Percentiles rank a stretch among this genome's conserved stretches.
phyloP scores from a whole-genome alignment of 176 grass and related monocot genomes.

The Musa beccarii region DNA sequence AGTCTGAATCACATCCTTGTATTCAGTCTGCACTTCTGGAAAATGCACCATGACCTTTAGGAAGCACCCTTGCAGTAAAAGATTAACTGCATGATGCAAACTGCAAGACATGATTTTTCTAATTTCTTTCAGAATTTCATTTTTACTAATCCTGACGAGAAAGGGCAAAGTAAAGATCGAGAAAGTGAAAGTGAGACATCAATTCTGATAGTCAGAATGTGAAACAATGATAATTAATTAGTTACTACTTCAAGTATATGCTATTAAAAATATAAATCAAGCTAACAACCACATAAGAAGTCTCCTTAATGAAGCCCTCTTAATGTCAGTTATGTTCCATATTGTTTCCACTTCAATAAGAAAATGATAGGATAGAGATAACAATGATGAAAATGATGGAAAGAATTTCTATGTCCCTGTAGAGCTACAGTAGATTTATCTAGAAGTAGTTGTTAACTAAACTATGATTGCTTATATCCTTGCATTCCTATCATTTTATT shows the following conservation, averaged over 20 bases:
- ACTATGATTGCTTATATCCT: not conserved
- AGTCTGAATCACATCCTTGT: too few species aligned
- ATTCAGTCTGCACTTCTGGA: too few species aligned
- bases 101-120: not conserved
- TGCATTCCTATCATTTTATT: not conserved
- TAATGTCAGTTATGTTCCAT: not conserved
- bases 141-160: too few species aligned
- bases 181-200: not conserved
- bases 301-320: not conserved
- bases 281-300: not conserved
- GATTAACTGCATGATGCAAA: not conserved
- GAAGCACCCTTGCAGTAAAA: not conserved
- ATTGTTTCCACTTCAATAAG: not conserved
- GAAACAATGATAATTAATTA: not conserved
- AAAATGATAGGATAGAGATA: not conserved
- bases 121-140: not conserved
- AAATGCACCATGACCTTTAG: not conserved
- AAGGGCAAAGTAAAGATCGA: not conserved
- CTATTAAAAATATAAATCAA: not conserved
- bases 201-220: not conserved
- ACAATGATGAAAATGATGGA: not conserved
- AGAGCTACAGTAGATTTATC: not conserved
- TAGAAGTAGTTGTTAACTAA: not conserved
- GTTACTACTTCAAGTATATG: not conserved
- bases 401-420: not conserved